A percentile compares a stretch with the other conserved stretches of the same genome.
phyloP scores from a whole-genome alignment of 768 basidiomycete species.

The Punctularia strigosozonata region DNA sequence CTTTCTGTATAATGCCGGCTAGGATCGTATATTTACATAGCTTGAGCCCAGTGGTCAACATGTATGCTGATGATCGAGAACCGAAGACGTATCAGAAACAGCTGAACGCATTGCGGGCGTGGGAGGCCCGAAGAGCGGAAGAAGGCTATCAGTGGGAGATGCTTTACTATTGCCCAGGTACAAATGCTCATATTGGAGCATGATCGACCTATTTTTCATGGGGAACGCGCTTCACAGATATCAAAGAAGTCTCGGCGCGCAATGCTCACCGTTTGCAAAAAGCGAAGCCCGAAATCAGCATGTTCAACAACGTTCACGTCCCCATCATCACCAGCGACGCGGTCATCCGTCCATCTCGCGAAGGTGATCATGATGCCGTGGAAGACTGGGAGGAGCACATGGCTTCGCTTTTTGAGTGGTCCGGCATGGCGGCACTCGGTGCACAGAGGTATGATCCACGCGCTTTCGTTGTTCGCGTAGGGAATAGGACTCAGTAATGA shows the following conservation, averaged over 20 bases:
- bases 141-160: constrained; percentile 33
- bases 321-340: constrained; percentile 17
- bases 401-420: constrained; percentile 53
- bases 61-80: not conserved
- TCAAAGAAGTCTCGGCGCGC: not conserved
- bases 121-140: constrained; percentile 34
- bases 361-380: constrained; percentile 22
- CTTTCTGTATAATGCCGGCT: constrained; percentile 38
- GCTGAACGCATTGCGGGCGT: constrained; percentile 28
- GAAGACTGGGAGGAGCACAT: constrained; percentile 42
- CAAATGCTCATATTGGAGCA: constrained; percentile 9
- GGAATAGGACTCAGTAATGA: not conserved
- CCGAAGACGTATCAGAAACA: constrained; percentile 16
- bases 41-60: constrained; percentile 6
- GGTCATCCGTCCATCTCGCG: constrained; percentile 2
- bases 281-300: constrained; percentile 15
- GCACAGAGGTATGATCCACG: constrained; percentile 41
- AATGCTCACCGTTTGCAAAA: constrained; percentile 1
- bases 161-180: constrained; percentile 20
- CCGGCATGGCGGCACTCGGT: constrained; percentile 56
- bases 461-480: not conserved
- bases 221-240: not conserved
- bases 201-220: constrained; percentile 2
- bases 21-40: constrained; percentile 1
- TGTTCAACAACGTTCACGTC: constrained; percentile 24